A percentile compares a stretch with the other conserved stretches of the same genome.
phyloP scores from a whole-genome alignment of 129 eudicot genomes.

The Helichrysum umbraculigerum region DNA sequence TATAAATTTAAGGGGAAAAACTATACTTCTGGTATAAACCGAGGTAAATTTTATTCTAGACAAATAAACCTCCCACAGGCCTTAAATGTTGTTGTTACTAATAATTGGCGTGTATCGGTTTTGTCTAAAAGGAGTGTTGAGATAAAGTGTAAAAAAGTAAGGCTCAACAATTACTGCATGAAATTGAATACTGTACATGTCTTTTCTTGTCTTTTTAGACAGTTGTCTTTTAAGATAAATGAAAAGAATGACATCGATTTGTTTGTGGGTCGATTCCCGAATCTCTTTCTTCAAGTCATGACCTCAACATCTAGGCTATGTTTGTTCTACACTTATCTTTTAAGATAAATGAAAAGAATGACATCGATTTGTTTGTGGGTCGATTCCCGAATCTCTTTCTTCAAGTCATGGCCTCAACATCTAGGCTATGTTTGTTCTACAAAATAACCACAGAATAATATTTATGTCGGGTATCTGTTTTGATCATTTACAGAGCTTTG shows the following conservation, averaged over 20 bases:
- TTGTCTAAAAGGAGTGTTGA: background rate
- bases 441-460: background rate
- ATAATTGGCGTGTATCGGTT: background rate
- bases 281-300: background rate
- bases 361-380: background rate
- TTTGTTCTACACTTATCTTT: no score
- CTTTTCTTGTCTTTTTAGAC: background rate
- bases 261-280: background rate
- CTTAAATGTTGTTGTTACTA: background rate
- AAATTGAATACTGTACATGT: background rate
- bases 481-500: constrained; percentile 65
- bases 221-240: background rate
- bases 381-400: background rate
- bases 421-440: background rate
- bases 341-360: background rate
- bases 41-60: background rate
- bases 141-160: background rate
- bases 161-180: constrained; percentile 16
- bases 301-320: background rate
- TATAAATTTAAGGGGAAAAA: background rate
- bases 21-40: background rate
- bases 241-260: background rate
- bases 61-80: background rate
- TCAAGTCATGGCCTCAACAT: background rate
- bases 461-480: background rate